phyloP scores from a whole-genome alignment of 1,284 basidiomycete species.

The Cystobasidiaceae sp. region DNA sequence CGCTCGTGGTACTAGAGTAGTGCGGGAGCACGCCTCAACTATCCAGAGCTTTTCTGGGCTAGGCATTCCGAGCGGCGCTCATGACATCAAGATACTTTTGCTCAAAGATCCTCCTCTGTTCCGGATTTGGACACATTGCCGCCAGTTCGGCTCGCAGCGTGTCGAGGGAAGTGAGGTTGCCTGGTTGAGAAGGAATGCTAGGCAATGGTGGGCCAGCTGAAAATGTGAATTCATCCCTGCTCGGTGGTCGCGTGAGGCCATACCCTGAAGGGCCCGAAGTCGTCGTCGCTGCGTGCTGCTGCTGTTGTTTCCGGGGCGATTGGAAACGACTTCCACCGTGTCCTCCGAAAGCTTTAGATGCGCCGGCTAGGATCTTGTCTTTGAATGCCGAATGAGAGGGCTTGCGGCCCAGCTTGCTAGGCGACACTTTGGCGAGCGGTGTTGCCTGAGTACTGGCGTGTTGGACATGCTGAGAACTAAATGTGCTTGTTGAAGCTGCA shows the following conservation, averaged over 20 bases:
- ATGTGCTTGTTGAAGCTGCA: not conserved
- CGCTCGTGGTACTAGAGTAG: conserved; percentile 27
- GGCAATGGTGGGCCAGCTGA: not conserved
- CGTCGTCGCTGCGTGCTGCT: too few species aligned
- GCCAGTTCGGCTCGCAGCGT: conserved; percentile 3
- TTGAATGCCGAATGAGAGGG: conserved; percentile 17
- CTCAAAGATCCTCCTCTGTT: conserved; percentile 13
- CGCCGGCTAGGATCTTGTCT: conserved; percentile 7
- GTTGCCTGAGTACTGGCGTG: not conserved
- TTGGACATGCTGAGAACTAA: too few species aligned
- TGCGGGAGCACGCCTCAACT: too few species aligned
- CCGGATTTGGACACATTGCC: conserved; percentile 6
- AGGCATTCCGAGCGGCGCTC: not conserved
- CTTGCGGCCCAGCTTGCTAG: conserved; percentile 10
- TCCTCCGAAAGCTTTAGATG: conserved; percentile 8
- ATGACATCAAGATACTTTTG: conserved; percentile 6
- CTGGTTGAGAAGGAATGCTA: conserved; percentile 12
- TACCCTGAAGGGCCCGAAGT: not conserved
- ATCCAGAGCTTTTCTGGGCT: not conserved
- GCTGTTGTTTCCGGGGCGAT: too few species aligned
- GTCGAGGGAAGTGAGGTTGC: not conserved
- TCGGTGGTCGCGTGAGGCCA: conserved; percentile 5
- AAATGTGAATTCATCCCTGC: conserved; percentile 13
- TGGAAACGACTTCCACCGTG: too few species aligned
- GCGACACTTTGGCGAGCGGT: conserved; percentile 9